These are phyloP conservation scores for Camellia japonica DNA, from an alignment of 148 eudicot species.

Conservation along the genomic window DNA sequence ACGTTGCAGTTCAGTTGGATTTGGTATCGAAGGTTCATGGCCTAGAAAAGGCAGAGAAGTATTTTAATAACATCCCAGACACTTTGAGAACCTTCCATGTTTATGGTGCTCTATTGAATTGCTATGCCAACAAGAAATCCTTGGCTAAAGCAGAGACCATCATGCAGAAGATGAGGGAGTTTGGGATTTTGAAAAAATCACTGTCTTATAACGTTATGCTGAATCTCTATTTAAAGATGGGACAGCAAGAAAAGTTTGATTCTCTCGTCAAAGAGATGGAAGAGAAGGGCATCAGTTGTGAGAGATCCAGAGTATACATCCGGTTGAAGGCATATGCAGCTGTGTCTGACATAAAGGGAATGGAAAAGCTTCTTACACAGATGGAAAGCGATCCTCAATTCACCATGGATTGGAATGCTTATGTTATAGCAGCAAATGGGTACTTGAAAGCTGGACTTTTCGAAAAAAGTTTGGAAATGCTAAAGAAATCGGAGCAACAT, in stretches of 20 bases:
- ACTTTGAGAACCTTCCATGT: conserved; percentile 19
- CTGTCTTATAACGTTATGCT: conserved; percentile 39
- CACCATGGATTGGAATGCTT: conserved; percentile 23
- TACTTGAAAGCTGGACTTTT: conserved; percentile 30
- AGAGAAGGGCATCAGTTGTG: conserved; percentile 16
- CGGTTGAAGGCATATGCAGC: conserved; percentile 10
- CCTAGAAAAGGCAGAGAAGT: conserved; percentile 39
- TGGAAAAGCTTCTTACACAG: conserved; percentile 5
- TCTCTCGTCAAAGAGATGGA: conserved; percentile 40
- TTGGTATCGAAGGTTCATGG: conserved; percentile 40
- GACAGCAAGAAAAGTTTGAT: conserved; percentile 32
- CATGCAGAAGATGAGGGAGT: conserved; percentile 37
- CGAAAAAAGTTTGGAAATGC: conserved; percentile 27
- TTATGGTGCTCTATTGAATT: conserved; percentile 38
- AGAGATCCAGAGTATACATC: not conserved
- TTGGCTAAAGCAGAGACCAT: conserved; percentile 43
- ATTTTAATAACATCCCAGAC: conserved; percentile 27
- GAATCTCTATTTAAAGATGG: conserved; percentile 30
- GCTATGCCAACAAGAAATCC: conserved; percentile 33
- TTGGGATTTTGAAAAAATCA: conserved; percentile 9
- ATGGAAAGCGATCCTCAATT: not conserved
- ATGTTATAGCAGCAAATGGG: conserved; percentile 33
- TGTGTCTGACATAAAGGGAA: not conserved
- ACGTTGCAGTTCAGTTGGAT: conserved; percentile 35
- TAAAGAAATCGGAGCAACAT: conserved; percentile 35